phyloP scores from a whole-genome alignment of 2,329 filamentous ascomycete species.

The Lasiodiplodia theobromae region DNA sequence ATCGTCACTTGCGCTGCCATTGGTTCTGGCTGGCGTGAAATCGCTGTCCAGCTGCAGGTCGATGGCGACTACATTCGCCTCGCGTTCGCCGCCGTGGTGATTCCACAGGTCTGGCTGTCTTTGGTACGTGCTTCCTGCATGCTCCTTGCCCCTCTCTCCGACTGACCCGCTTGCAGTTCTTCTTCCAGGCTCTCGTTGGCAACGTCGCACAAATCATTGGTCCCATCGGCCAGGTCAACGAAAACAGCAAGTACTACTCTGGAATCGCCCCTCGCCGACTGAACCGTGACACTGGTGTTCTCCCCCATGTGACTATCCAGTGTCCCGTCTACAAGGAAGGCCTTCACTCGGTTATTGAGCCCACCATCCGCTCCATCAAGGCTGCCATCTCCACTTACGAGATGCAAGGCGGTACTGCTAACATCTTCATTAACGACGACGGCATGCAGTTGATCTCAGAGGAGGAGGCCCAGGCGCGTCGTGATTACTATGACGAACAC shows the following conservation, averaged over 20 bases:
- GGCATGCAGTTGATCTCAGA: conserved; percentile 70
- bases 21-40: conserved; percentile 62
- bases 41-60: conserved; percentile 62
- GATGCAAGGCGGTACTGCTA: conserved; percentile 77
- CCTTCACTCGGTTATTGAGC: conserved; percentile 66
- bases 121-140: conserved; percentile 48
- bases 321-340: conserved; percentile 54
- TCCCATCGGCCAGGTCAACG: conserved; percentile 52
- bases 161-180: conserved; percentile 45
- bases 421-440: conserved; percentile 79
- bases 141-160: background rate
- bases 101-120: conserved; percentile 66
- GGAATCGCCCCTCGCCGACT: conserved; percentile 50
- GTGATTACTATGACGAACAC: conserved; percentile 59
- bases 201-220: conserved; percentile 53
- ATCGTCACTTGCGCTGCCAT: conserved; percentile 61
- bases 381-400: conserved; percentile 79
- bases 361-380: conserved; percentile 80
- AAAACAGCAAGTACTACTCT: conserved; percentile 57
- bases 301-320: conserved; percentile 64
- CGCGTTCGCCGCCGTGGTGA: conserved; percentile 59
- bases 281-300: conserved; percentile 41
- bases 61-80: conserved; percentile 63
- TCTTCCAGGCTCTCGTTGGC: conserved; percentile 55
- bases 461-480: conserved; percentile 54